These are phyloP conservation scores for Lagerstroemia speciosa DNA, from an alignment of 345 rosid species.

Conservation along the genomic window DNA sequence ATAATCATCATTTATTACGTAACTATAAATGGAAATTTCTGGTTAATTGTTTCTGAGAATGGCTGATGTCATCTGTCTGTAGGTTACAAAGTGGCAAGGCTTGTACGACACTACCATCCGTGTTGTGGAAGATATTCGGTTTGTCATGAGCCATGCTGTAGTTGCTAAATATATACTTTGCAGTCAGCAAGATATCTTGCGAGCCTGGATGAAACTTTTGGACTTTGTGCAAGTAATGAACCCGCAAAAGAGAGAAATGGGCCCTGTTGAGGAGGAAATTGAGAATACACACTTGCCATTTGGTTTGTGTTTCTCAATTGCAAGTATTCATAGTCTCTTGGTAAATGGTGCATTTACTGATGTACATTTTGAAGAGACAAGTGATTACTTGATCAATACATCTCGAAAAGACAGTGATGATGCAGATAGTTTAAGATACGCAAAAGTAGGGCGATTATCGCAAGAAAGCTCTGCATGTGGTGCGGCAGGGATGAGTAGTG, in stretches of 20 bases:
- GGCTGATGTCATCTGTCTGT: conserved; percentile 21
- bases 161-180: conserved; percentile 57
- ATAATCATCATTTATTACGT: neutral
- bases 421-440: conserved; percentile 52
- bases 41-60: conserved; percentile 6
- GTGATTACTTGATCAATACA: conserved; percentile 18
- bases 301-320: conserved; percentile 47
- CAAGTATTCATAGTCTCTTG: conserved; percentile 62
- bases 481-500: conserved; percentile 34
- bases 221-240: conserved; percentile 77
- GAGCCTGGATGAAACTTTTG: conserved; percentile 75
- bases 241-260: conserved; percentile 82
- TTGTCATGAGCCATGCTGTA: conserved; percentile 68
- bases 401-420: conserved; percentile 33
- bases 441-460: conserved; percentile 79
- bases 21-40: neutral
- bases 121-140: conserved; percentile 69
- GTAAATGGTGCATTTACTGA: conserved; percentile 72
- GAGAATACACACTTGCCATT: conserved; percentile 51
- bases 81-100: conserved; percentile 61
- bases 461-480: conserved; percentile 64
- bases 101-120: conserved; percentile 54
- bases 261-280: conserved; percentile 62
- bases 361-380: conserved; percentile 30
- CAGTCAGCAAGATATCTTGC: conserved; percentile 46